Percentiles rank a stretch among this genome's conserved stretches.
Evolutionary conservation across 345 rosid genomes (phyloP).

Genomic region (Erysimum cheiranthoides): DNA sequence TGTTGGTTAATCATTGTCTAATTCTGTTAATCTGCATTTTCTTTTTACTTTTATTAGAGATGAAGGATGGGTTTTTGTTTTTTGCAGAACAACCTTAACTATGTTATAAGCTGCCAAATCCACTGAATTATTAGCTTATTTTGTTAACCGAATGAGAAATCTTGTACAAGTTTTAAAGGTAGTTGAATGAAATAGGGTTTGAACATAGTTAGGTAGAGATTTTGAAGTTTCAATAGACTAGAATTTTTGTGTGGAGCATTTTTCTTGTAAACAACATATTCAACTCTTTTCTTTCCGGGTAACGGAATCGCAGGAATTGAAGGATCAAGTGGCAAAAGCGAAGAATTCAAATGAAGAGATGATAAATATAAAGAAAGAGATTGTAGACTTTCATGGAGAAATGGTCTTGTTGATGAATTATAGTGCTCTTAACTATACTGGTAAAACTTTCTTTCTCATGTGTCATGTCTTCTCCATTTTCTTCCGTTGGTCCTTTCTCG

Average conservation of each 20-base stretch:
- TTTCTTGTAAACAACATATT: neutral
- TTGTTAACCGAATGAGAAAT: no score
- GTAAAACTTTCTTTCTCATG: slow-evolving; percentile 42
- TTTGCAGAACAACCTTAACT: no score
- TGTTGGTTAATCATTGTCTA: no score
- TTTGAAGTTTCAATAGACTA: neutral
- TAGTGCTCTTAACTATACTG: slow-evolving; percentile 95
- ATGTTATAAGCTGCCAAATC: no score
- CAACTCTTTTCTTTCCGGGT: slow-evolving; percentile 8
- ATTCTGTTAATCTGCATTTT: no score
- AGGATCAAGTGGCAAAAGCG: slow-evolving; percentile 70
- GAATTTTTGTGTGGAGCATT: no score
- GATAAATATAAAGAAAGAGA: slow-evolving; percentile 73
- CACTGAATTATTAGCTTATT: no score
- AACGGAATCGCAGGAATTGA: slow-evolving; percentile 62
- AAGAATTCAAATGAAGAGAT: slow-evolving; percentile 62
- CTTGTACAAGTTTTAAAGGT: no score
- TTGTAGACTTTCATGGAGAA: slow-evolving; percentile 93
- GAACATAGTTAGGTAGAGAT: neutral
- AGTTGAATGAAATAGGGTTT: no score
- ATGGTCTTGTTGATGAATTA: slow-evolving; percentile 95
- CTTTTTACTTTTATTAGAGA: no score
- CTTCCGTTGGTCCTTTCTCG: neutral
- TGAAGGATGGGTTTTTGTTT: no score
- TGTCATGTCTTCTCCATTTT: neutral